Percentiles rank a stretch among this genome's conserved stretches.
phyloP scores from a whole-genome alignment of 2,329 filamentous ascomycete genomes.

The Orbilia blumenaviensis region DNA sequence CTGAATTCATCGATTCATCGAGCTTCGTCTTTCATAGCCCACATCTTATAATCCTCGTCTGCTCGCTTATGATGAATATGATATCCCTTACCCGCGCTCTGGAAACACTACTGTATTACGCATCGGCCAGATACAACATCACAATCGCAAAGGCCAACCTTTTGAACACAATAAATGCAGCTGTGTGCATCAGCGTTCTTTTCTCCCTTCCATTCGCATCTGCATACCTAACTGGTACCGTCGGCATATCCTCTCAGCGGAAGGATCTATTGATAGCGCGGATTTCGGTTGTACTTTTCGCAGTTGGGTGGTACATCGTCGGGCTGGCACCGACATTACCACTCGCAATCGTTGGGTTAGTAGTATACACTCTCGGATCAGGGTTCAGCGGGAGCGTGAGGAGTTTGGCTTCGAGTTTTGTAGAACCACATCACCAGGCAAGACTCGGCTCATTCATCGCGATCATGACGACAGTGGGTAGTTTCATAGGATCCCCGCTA shows the following conservation, averaged over 20 bases:
- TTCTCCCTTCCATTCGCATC: constrained; percentile 36
- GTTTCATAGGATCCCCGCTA: constrained; percentile 38
- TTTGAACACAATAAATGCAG: constrained; percentile 44
- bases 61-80: constrained; percentile 39
- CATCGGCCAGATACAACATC: constrained; percentile 37
- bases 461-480: constrained; percentile 39
- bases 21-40: constrained; percentile 49
- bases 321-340: constrained; percentile 37
- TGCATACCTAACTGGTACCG: constrained; percentile 16
- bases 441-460: constrained; percentile 42
- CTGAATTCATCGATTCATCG: constrained; percentile 36
- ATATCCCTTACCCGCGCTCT: constrained; percentile 22
- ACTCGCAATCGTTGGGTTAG: constrained; percentile 21
- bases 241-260: constrained; percentile 36
- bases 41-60: constrained; percentile 49
- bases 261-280: constrained; percentile 46
- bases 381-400: constrained; percentile 47
- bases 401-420: constrained; percentile 46
- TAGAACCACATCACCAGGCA: constrained; percentile 48
- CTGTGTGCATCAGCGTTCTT: constrained; percentile 32
- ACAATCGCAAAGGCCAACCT: constrained; percentile 41
- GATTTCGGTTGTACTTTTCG: constrained; percentile 30
- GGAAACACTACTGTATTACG: constrained; percentile 46
- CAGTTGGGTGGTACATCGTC: constrained; percentile 31
- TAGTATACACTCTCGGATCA: constrained; percentile 28